Percentiles rank a stretch among this genome's conserved stretches.
These are phyloP conservation scores for Yamadazyma atlantica DNA, from an alignment of 1,139 yeast genomes.

Conservation along the genomic window DNA sequence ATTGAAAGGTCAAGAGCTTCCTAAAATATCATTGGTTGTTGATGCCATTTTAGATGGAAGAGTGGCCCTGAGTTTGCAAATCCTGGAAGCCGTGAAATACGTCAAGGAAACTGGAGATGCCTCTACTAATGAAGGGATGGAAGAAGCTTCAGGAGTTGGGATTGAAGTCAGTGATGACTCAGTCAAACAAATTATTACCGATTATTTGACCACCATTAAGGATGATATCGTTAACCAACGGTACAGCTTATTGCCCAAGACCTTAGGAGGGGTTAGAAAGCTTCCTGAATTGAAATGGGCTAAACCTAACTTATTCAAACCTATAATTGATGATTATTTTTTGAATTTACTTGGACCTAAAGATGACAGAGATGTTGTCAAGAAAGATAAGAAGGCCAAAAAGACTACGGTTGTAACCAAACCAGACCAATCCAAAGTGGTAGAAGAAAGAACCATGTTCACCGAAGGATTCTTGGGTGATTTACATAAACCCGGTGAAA, in stretches of 20 bases:
- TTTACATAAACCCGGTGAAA: slow-evolving; percentile 92
- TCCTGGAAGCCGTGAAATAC: slow-evolving; percentile 79
- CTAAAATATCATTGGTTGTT: slow-evolving; percentile 52
- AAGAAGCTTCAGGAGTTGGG: slow-evolving; percentile 79
- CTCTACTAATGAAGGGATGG: slow-evolving; percentile 45
- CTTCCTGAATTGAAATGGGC: slow-evolving; percentile 88
- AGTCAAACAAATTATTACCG: slow-evolving; percentile 55
- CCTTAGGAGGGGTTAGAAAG: slow-evolving; percentile 74
- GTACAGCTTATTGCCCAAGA: slow-evolving; percentile 72
- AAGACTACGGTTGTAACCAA: slow-evolving; percentile 19
- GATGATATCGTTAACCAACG: slow-evolving; percentile 65
- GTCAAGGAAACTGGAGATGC: slow-evolving; percentile 49
- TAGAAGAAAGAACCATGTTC: slow-evolving; percentile 77
- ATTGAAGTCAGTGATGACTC: slow-evolving; percentile 65
- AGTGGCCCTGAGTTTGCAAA: slow-evolving; percentile 67
- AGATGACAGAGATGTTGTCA: slow-evolving; percentile 87
- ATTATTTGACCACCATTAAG: slow-evolving; percentile 59
- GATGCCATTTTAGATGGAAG: slow-evolving; percentile 64
- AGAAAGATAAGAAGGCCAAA: slow-evolving; percentile 62
- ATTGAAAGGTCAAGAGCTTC: slow-evolving; percentile 45
- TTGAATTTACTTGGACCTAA: slow-evolving; percentile 82
- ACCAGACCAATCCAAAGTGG: slow-evolving; percentile 23
- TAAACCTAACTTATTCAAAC: slow-evolving; percentile 80
- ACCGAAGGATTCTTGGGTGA: slow-evolving; percentile 95
- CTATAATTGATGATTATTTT: slow-evolving; percentile 75